Conservation (phyloP, 345 rosid species). For the Moringa oleifera region DNA sequence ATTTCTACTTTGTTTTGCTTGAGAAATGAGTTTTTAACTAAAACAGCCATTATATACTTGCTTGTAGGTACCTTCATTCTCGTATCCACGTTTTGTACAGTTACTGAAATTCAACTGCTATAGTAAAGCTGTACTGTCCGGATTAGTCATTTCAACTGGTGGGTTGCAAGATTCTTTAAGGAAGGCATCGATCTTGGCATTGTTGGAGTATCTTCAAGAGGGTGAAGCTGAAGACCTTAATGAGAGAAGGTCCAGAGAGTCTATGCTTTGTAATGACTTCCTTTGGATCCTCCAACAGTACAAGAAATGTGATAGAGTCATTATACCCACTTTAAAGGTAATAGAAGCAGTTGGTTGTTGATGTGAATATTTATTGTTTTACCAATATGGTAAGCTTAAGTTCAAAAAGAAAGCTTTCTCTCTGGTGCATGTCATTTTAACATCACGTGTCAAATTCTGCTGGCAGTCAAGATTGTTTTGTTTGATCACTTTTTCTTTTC, state of each 20-base stretch:
- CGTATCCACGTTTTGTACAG: slow-evolving; percentile 76
- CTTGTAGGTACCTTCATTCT: slow-evolving; percentile 74
- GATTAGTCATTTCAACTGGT: slow-evolving; percentile 82
- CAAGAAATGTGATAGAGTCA: slow-evolving; percentile 73
- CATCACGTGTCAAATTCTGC: neutral
- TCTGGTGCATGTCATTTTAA: neutral
- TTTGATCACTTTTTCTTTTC: neutral
- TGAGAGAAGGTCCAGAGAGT: slow-evolving; percentile 40
- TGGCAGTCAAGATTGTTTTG: neutral
- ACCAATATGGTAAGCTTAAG: too few relatives aligned
- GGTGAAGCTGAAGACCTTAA: slow-evolving; percentile 33
- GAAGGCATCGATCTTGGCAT: slow-evolving; percentile 59
- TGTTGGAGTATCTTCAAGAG: slow-evolving; percentile 60
- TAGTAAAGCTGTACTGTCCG: slow-evolving; percentile 65
- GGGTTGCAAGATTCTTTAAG: slow-evolving; percentile 88
- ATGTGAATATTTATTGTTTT: neutral
- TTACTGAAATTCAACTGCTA: slow-evolving; percentile 57
- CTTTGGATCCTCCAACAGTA: slow-evolving; percentile 77
- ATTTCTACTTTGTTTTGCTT: slow-evolving; percentile 13
- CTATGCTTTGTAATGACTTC: slow-evolving; percentile 47
- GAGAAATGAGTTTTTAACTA: slow-evolving; percentile 4
- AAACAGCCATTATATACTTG: slow-evolving; percentile 15
- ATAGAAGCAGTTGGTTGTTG: slow-evolving; percentile 1
- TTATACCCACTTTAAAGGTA: slow-evolving; percentile 87
- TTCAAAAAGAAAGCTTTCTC: neutral